Evolutionary conservation across 129 eudicot genomes (phyloP), one percentile per base, ranked within the genome.

Genomic region (Saposhnikovia divaricata): DNA sequence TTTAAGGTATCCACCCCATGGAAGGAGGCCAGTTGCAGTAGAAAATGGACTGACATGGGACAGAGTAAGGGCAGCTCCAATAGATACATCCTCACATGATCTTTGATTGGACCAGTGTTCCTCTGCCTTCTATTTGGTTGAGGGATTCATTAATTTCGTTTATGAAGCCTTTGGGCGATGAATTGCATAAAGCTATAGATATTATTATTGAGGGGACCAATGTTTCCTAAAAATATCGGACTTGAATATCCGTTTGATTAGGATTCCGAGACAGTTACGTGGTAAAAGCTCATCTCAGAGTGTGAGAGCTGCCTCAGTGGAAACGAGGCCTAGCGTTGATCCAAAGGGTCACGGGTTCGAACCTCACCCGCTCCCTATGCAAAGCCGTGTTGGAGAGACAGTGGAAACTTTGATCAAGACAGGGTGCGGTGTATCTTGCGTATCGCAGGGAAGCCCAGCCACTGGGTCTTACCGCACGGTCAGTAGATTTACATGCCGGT

Each of bases 1-100:
- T 76, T 50, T 12, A 84, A 93, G 98, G 87, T 93, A 93, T 84
- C 98, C 97, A n/a, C 97, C 94, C 61, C 98, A 93, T 88, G 98
- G 97, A 65, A 87, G 93, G 84, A 89, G 97, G 86, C 85, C 95
- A 78, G 83, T 87, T 13, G 89, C 97, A 78, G 70, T 85, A 50
- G 98, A 93, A 80, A 88, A 34, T 19, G 89, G 97, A 78, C 90
- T 93, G 42, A 85, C 88, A 69, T 91, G 97, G 98, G 93, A 89
- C 51, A 86, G 98, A 75, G 77, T 93, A 80, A 81, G 98, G 85
- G 92, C 87, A 38, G 83, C 94, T 16, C 98, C 94, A 4, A 78
- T 88, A 21, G 90, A 93, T 55, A 88, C 87, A 78, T 86, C 89
- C 48, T 90, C 96, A 12, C 94, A 88, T 76, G 91, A 83, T 84